Evolutionary conservation across 495 filamentous ascomycete species (phyloP).

Genomic region (Aspergillus ostianus): DNA sequence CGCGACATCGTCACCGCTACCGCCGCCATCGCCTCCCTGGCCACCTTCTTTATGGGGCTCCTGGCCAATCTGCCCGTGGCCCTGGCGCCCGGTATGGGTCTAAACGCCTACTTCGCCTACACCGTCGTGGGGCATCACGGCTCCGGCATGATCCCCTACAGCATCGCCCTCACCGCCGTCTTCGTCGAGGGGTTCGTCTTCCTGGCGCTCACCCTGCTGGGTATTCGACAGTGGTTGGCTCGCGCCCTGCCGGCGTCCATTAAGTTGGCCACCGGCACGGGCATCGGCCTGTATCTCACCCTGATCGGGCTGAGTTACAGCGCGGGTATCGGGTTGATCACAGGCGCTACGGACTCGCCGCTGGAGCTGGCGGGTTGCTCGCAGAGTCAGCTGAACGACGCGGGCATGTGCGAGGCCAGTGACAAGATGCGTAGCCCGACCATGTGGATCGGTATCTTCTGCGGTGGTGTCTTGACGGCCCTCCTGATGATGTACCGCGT

Average conservation of each 20-base stretch:
- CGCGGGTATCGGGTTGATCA: conserved; percentile 73
- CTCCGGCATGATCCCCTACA: conserved; percentile 62
- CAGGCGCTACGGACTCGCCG: conserved; percentile 56
- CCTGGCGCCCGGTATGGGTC: conserved; percentile 77
- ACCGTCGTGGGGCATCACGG: conserved; percentile 77
- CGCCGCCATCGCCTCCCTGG: conserved; percentile 70
- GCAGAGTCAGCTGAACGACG: conserved; percentile 27
- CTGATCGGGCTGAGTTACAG: conserved; percentile 77
- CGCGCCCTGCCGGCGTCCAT: conserved; percentile 73
- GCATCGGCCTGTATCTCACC: conserved; percentile 78
- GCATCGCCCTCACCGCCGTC: conserved; percentile 71
- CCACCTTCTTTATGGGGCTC: conserved; percentile 72
- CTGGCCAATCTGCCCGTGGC: conserved; percentile 71
- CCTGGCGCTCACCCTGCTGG: conserved; percentile 63
- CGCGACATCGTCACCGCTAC: conserved; percentile 78
- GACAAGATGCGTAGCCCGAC: conserved; percentile 73
- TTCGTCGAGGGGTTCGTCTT: conserved; percentile 82
- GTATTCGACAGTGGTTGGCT: conserved; percentile 80
- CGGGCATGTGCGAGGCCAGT: conserved; percentile 49
- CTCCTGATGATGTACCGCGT: conserved; percentile 79
- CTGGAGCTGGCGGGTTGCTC: conserved; percentile 68
- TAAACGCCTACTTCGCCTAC: conserved; percentile 83
- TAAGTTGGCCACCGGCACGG: conserved; percentile 79
- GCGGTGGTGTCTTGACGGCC: conserved; percentile 71
- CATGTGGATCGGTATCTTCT: conserved; percentile 84